Conservation (phyloP, 345 rosid species). For the Dimocarpus longan region DNA sequence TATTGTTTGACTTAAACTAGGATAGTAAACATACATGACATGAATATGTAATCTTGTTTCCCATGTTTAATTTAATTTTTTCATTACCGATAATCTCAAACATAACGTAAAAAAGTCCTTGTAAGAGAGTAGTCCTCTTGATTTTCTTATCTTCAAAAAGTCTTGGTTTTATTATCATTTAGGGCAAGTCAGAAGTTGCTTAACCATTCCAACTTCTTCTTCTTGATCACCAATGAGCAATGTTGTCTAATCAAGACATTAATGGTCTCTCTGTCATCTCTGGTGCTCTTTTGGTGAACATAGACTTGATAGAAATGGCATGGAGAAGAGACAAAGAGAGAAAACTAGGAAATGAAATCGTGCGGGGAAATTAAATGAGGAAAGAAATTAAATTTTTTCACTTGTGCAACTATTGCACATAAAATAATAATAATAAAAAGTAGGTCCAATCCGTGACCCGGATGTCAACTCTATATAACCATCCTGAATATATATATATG, state of each 20-base stretch:
- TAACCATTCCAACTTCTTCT: constrained; percentile 25
- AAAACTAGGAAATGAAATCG: neutral
- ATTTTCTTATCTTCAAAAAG: neutral
- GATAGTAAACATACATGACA: neutral
- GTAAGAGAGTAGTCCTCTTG: neutral
- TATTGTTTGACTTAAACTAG: constrained; percentile 26
- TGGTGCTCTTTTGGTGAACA: neutral
- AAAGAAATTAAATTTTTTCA: neutral
- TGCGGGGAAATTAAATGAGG: neutral
- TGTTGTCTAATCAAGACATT: neutral
- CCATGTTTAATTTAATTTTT: constrained; percentile 20
- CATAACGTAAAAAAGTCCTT: too few relatives aligned
- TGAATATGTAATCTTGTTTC: constrained; percentile 30
- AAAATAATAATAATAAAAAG: constrained; percentile 12
- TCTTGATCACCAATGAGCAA: neutral
- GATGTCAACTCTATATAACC: constrained; percentile 16
- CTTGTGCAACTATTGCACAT: constrained; percentile 18
- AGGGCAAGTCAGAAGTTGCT: constrained; percentile 31
- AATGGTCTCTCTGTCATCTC: neutral
- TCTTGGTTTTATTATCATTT: constrained; percentile 19
- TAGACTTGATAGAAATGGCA: neutral
- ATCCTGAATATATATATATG: constrained; percentile 16
- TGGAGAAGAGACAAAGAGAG: neutral
- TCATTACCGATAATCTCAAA: too few relatives aligned
- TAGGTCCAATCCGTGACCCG: constrained; percentile 29